Evolutionary conservation across 768 basidiomycete genomes (phyloP), one percentile per base, ranked within the genome.

Genomic region (Brasilioporus rufonigricans): DNA sequence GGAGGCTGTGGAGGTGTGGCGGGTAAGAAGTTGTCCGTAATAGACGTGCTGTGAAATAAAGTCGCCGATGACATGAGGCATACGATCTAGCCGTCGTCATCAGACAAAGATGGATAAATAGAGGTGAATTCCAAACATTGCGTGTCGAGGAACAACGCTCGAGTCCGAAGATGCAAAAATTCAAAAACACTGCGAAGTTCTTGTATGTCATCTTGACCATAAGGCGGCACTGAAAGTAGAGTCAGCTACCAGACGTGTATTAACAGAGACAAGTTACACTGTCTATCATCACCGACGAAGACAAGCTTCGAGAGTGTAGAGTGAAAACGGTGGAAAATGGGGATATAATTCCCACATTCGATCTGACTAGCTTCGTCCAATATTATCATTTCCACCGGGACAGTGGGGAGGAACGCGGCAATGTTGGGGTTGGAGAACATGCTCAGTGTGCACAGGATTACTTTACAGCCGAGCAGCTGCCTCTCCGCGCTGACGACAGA

Each of bases 21-120:
- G 60, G 5, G 89, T 90, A 12, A 68, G 64, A 31, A 93, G 82
- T 61, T 80, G 69, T 5, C 70, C 65, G 26, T 78, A 66, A 74
- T 93, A 93, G 14, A 93, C 76, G 12, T 74, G 70, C 45, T 72
- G 61, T 7, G 90, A 93, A 24, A 93, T 87, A 44, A 91, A 83
- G 5, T 68, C 61, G 38, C 89, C 87, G 70, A 91, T 83, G 53
- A 86, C 77, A 57, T 13, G 32, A 33, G 32, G 32, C 32, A 33
- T 11, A 33, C 32, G 32, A 11, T 33, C 32, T 33, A 33, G n/a
- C n/a, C 47, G 41, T 18, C 0, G 48, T 33, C 27, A 39, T 56
- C 41, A 61, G 14, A 16, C 35, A 33, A 49, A 29, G 23, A 7
- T 12, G 9, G 38, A 10, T 14, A 36, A 48, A 26, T 29, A 29